These are phyloP conservation scores for Aspergillus neotritici DNA, from an alignment of 2,329 filamentous ascomycete species.

Conservation along the genomic window DNA sequence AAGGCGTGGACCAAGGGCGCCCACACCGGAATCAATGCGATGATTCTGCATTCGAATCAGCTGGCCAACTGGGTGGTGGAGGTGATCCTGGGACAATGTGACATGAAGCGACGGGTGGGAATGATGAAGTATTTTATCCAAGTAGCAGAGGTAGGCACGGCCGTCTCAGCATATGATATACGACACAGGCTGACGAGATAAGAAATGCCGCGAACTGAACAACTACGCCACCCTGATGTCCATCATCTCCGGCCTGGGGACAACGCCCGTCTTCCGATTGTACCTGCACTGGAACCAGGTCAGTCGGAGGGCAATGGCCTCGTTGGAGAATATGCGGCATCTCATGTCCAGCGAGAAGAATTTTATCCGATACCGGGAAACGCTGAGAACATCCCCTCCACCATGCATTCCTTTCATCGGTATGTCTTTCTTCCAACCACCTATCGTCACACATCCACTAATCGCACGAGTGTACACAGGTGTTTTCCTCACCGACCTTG, in stretches of 20 bases:
- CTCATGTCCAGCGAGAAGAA: slow-evolving; percentile 93
- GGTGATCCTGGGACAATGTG: slow-evolving; percentile 86
- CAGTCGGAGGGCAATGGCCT: slow-evolving; percentile 67
- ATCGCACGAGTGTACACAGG: slow-evolving; percentile 45
- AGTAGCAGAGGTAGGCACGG: slow-evolving; percentile 67
- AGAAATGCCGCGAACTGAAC: slow-evolving; percentile 85
- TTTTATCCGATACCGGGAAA: slow-evolving; percentile 57
- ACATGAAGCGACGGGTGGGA: slow-evolving; percentile 85
- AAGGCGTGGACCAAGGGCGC: slow-evolving; percentile 97
- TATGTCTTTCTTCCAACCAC: slow-evolving; percentile 36
- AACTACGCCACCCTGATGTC: slow-evolving; percentile 94
- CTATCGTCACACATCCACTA: slow-evolving; percentile 6
- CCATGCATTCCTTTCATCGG: slow-evolving; percentile 96
- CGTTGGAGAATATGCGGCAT: slow-evolving; percentile 77
- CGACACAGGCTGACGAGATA: background rate
- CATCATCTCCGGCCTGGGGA: slow-evolving; percentile 87
- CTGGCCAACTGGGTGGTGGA: slow-evolving; percentile 97
- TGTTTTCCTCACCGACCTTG: slow-evolving; percentile 88
- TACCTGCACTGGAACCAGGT: slow-evolving; percentile 90
- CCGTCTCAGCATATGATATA: background rate
- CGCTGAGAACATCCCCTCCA: slow-evolving; percentile 77
- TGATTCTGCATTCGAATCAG: slow-evolving; percentile 93
- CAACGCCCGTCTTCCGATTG: slow-evolving; percentile 83
- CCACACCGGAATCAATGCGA: slow-evolving; percentile 76
- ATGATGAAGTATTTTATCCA: slow-evolving; percentile 94